Base-by-base conservation (phyloP, 176 grass and related monocot genomes). In the Elaeis guineensis region DNA sequence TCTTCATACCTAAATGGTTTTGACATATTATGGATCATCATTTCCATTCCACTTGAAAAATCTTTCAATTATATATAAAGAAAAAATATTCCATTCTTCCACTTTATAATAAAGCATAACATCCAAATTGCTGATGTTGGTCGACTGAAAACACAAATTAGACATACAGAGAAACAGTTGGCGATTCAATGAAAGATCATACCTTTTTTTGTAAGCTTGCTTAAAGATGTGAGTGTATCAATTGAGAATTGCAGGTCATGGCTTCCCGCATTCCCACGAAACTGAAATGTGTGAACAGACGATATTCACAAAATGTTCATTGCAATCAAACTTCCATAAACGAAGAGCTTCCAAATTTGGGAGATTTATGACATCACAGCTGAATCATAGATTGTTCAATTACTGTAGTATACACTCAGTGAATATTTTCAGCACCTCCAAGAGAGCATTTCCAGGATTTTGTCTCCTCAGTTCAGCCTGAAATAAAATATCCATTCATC, bases 221-320 rank as follows among this genome's bases (percentile, higher is more conserved):
- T 69, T 51, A 98, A 44, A 56, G 88, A 89, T 59, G 83, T 69
- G 19, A 98, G 79, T 21, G 88, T 92, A 24, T 92, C 84, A 67
- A 92, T 57, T 50, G 88, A 92, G 64, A 98, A 86, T 39, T 83
- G 88, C 49, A 98, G 84, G 78, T 98, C 88, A 25, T 98, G 93
- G 74, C 88, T 98, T 80, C 93, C 93, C 6, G 93, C 93, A 89
- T 98, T 98, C 64, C 93, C 93, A 54, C 93, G 93, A 63, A 92
- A 57, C 93, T 98, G 78, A 55, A 83, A 79, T 24, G 52, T 62
- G 67, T 80, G 67, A 48, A 49, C 57, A 50, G 64, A 70, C 44
- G 25, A 83, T 32, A 78, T 69, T 70, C 59, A 81, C 30, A 82
- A 66, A 26, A 24, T 8, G 23, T 71, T 73, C 9, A 44, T 44